Base-by-base conservation (phyloP, 306 rosid species). In the Abrus pulchellus region DNA sequence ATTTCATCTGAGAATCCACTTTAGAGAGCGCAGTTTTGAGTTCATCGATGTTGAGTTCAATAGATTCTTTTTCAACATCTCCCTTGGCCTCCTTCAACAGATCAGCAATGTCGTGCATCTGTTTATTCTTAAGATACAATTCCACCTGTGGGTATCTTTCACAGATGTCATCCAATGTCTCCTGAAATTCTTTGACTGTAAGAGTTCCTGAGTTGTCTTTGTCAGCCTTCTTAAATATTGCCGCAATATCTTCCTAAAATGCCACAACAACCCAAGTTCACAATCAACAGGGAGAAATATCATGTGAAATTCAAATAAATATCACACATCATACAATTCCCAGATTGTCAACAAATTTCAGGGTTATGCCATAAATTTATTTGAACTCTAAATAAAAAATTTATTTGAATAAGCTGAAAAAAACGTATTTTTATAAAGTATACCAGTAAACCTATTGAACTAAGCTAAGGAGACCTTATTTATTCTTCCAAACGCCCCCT, bases 121-220 rank as follows among this genome's bases (percentile, higher is more conserved):
- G 90, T 43, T 88, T 90, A 63, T 36, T 94, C 95, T 90, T 94
- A 83, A 94, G 80, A 80, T 91, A 93, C 45, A 93, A 87, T 85
- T 86, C 97, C 83, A 94, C 90, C 83, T 94, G 97, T 72, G 99
- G 99, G 84, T 94, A 94, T 79, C 99, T 87, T 84, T 93, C 97
- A 74, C 94, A 93, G 45, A 93, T 92, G 85, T 94, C 99, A 78
- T 83, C 75, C 76, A 92, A 78, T 49, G 82, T 95, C 76, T 87
- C 99, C 78, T 86, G 83, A 64, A 85, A 77, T 78, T 94, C 99
- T 83, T 90, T 85, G 14, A 88, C 86, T 1, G 99, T 93, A 0
- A 94, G 97, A 47, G 97, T 91, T 82, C 99, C 99, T 9, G 99
- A 93, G 56, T 93, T 94, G 92, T 94, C 97, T 75, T 45, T 75